A percentile compares a stretch with the other conserved stretches of the same genome.
Evolutionary conservation across 108 stramenopile species (phyloP).

Genomic region (Mayamaea pseudoterrestris): DNA sequence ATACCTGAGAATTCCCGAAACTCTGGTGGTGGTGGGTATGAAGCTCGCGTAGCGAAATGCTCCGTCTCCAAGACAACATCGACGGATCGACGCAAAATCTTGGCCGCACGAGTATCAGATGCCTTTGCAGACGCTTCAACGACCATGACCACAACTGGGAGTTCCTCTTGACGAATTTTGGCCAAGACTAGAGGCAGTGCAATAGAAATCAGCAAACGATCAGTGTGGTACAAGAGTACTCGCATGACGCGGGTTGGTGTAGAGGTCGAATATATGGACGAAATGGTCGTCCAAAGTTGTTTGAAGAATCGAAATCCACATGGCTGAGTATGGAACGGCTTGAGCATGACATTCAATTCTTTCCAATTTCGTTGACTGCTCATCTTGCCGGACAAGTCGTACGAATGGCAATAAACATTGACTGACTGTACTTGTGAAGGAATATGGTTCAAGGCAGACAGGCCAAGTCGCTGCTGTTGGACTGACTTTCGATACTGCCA

Average conservation of each 20-base stretch:
- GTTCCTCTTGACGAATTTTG: constrained; percentile 37
- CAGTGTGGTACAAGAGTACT: constrained; percentile 40
- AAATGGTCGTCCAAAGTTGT: not conserved
- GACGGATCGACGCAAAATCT: constrained; percentile 8
- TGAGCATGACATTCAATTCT: not conserved
- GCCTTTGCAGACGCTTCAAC: constrained; percentile 37
- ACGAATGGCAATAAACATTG: constrained; percentile 68
- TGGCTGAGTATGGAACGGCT: not conserved
- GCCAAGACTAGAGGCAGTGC: constrained; percentile 58
- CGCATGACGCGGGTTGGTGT: constrained; percentile 47
- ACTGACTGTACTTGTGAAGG: not conserved
- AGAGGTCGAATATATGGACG: not conserved
- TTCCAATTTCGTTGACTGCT: constrained; percentile 35
- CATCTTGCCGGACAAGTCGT: constrained; percentile 55
- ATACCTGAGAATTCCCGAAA: constrained; percentile 68
- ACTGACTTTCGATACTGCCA: constrained; percentile 79
- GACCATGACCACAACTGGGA: constrained; percentile 58
- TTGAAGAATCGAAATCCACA: not conserved
- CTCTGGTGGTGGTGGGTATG: constrained; percentile 63
- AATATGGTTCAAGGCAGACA: not conserved
- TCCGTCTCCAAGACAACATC: constrained; percentile 42
- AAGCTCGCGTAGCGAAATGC: constrained; percentile 32
- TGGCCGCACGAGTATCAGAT: not conserved
- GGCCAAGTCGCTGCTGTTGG: constrained; percentile 49
- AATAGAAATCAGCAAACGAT: constrained; percentile 22